Conservation (phyloP, 176 grass and related monocot genomes). For the Aegilops bicornis region DNA sequence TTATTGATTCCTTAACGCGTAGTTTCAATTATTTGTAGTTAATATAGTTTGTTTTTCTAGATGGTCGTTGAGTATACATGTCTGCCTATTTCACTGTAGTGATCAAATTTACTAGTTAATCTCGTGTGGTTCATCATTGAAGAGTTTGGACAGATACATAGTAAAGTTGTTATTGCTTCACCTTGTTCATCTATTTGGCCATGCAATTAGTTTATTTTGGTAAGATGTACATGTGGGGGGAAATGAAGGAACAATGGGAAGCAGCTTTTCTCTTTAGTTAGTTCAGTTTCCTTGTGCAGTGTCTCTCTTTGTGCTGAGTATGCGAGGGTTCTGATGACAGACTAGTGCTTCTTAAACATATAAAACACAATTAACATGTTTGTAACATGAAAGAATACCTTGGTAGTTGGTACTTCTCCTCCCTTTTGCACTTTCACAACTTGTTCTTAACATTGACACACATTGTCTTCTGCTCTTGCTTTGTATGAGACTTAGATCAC, state of each 20-base stretch:
- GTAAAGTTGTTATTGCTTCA: neutral
- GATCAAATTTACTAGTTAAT: conserved; percentile 7
- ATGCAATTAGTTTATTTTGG: conserved; percentile 7
- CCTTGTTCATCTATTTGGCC: neutral
- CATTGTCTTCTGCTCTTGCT: neutral
- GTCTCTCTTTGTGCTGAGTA: neutral
- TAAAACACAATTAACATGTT: neutral
- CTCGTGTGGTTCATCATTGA: neutral
- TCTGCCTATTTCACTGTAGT: conserved; percentile 10
- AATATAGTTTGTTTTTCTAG: neutral
- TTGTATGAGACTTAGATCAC: neutral
- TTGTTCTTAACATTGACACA: neutral
- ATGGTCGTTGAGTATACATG: neutral
- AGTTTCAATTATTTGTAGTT: neutral
- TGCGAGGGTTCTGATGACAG: conserved; percentile 7
- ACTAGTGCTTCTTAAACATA: neutral
- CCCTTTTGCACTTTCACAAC: neutral
- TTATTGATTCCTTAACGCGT: neutral
- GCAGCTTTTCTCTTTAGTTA: neutral
- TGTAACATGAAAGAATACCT: neutral
- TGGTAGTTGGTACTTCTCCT: neutral
- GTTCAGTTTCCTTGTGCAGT: conserved; percentile 4
- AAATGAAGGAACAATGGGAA: neutral
- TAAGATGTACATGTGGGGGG: neutral
- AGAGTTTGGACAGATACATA: neutral